phyloP scores from a whole-genome alignment of 345 rosid genomes.

The Eucalyptus globulus region DNA sequence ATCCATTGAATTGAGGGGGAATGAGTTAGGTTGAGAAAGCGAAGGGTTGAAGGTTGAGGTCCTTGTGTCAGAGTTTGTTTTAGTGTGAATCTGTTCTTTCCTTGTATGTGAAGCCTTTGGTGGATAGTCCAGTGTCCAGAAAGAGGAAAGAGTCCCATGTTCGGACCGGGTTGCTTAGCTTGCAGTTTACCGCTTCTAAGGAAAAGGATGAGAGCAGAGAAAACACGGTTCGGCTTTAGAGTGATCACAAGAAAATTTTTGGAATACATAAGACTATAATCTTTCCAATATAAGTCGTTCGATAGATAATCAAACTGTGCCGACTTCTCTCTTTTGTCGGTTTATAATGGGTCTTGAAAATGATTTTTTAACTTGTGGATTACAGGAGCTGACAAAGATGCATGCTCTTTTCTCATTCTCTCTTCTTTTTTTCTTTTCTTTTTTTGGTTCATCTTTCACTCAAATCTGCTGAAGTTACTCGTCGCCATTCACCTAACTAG shows the following conservation, averaged over 20 bases:
- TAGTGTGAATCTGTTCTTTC: conserved; percentile 1
- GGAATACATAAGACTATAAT: neutral
- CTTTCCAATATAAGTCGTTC: neutral
- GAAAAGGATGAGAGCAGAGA: neutral
- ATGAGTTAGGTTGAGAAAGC: conserved; percentile 34
- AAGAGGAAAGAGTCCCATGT: conserved; percentile 2
- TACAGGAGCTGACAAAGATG: neutral
- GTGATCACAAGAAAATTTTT: neutral
- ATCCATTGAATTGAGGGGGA: conserved; percentile 11
- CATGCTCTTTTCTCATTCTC: neutral
- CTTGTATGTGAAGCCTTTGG: conserved; percentile 25
- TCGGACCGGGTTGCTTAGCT: conserved; percentile 26
- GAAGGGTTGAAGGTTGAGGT: neutral
- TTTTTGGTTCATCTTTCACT: neutral
- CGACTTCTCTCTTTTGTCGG: neutral
- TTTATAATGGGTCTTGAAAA: neutral
- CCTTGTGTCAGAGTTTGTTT: neutral
- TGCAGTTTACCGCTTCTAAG: conserved; percentile 26
- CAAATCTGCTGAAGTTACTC: neutral
- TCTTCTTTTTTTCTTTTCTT: too few species aligned
- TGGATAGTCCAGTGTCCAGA: neutral
- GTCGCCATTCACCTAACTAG: neutral
- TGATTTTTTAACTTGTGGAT: neutral
- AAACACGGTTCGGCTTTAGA: neutral
- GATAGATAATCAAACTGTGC: neutral